phyloP scores from a whole-genome alignment of 129 eudicot species.

The Smallanthus sonchifolius region DNA sequence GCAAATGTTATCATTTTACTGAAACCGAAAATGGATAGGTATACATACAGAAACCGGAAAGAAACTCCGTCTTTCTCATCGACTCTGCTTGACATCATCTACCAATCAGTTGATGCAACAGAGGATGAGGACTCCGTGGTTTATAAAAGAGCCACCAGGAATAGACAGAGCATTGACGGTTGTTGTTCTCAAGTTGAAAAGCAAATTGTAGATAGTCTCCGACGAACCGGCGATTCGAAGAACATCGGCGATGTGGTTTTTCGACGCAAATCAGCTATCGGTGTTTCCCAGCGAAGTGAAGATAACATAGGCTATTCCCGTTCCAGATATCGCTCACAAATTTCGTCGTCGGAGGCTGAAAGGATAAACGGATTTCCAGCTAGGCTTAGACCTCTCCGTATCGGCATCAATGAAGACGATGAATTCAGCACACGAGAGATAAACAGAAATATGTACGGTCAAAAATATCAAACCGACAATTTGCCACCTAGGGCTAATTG shows the following conservation, averaged over 20 bases:
- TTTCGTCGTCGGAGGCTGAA: constrained; percentile 32
- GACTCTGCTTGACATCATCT: constrained; percentile 69
- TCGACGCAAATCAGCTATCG: constrained; percentile 34
- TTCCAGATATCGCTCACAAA: background rate
- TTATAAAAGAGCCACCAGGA: background rate
- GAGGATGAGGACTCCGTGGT: constrained; percentile 13
- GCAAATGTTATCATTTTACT: background rate
- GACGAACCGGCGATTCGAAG: constrained; percentile 4
- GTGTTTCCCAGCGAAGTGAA: background rate
- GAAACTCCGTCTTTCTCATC: constrained; percentile 77
- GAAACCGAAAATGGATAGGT: constrained; percentile 6
- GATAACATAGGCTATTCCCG: no score
- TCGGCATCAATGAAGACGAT: constrained; percentile 25
- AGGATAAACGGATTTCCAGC: constrained; percentile 22
- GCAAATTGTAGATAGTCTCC: background rate
- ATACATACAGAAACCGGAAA: constrained; percentile 8
- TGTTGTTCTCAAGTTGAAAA: background rate
- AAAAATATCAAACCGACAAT: constrained; percentile 4
- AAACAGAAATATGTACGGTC: background rate
- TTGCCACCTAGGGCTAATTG: constrained; percentile 10
- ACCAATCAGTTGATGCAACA: constrained; percentile 49
- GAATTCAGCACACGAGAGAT: constrained; percentile 1
- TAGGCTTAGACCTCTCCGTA: constrained; percentile 59
- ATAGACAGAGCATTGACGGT: constrained; percentile 12
- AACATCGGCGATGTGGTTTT: no score